phyloP scores from a whole-genome alignment of 192 early-diverging fungal species.

The Thoreauomyces humboldtii region DNA sequence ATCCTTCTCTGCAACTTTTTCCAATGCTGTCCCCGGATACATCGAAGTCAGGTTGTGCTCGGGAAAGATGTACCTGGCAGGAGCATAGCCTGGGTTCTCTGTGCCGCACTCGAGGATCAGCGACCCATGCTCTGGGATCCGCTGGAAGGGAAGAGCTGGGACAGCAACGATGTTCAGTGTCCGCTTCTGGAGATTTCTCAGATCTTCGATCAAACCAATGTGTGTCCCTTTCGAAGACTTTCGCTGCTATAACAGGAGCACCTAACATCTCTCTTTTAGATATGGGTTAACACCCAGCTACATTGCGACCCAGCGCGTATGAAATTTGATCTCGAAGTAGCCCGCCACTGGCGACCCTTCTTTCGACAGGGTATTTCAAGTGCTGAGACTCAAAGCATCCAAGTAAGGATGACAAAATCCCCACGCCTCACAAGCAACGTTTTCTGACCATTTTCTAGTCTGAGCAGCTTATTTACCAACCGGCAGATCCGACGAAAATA shows the following conservation, averaged over 20 bases:
- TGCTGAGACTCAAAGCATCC: conserved; percentile 19
- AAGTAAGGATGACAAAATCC: conserved; percentile 22
- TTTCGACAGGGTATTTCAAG: conserved; percentile 16
- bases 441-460: no score
- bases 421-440: no score
- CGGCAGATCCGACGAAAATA: conserved; percentile 18
- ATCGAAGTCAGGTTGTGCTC: conserved; percentile 43
- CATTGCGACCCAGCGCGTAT: conserved; percentile 39
- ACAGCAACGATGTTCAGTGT: conserved; percentile 33
- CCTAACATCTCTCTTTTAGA: no score
- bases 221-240: no score
- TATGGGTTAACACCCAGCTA: conserved; percentile 54
- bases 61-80: conserved; percentile 47
- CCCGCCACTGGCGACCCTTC: conserved; percentile 38
- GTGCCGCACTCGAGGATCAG: not conserved
- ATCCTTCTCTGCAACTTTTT: conserved; percentile 55
- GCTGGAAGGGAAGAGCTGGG: conserved; percentile 36
- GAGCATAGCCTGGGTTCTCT: conserved; percentile 43
- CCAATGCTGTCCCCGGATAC: no score
- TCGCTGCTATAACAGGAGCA: no score
- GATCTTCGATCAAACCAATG: conserved; percentile 52
- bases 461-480: conserved; percentile 34
- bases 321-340: conserved; percentile 34
- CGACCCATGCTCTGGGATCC: conserved; percentile 43
- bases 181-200: conserved; percentile 44